Base-by-base conservation (phyloP, 2,329 filamentous ascomycete species). In the Sclerotinia nivalis region DNA sequence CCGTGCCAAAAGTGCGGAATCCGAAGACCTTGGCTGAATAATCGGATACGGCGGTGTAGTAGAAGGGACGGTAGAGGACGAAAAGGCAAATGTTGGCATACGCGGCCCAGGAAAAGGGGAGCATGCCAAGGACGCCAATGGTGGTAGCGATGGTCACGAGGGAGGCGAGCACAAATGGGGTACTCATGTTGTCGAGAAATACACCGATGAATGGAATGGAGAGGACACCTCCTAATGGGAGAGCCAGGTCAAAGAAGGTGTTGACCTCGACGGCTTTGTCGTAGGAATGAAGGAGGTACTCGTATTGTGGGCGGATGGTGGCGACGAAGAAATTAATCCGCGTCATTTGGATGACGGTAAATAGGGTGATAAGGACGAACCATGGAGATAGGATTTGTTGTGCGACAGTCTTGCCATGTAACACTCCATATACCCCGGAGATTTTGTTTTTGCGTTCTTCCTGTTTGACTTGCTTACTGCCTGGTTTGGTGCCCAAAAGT, bases 311-410 rank as follows among this genome's bases (percentile, higher is more conserved):
- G 2, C 91, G 86, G 72, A 97, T 90, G 2, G 93, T 96, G 4
- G 93, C 93, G 67, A 97, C 92, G 78, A 97, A 96, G 82, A 93
- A 97, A 81, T 97, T 97, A 85, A 97, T 96, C 43, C 91, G 86
- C 2, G 89, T 89, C 89, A 91, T 92, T 79, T 91, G 89, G 52
- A 92, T 81, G 45, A 91, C 84, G 40, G 76, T 97, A 79, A 97
- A 95, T 28, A 93, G 80, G 7, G 92, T 91, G 75, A 97, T 92
- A 50, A 97, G 84, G 25, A 93, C 83, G 79, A 96, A 97, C 93
- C 93, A 97, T 0, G 90, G 90, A 2, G 90, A 92, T 10, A 82
- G 80, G 74, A 97, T 91, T 80, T 97, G 94, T 75, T 92, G 82
- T 31, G 84, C 76, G 0, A 92, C 91, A 0, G 90, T 87, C 73